These are phyloP conservation scores for Cynara cardunculus DNA, from an alignment of 129 eudicot genomes.

Conservation along the genomic window DNA sequence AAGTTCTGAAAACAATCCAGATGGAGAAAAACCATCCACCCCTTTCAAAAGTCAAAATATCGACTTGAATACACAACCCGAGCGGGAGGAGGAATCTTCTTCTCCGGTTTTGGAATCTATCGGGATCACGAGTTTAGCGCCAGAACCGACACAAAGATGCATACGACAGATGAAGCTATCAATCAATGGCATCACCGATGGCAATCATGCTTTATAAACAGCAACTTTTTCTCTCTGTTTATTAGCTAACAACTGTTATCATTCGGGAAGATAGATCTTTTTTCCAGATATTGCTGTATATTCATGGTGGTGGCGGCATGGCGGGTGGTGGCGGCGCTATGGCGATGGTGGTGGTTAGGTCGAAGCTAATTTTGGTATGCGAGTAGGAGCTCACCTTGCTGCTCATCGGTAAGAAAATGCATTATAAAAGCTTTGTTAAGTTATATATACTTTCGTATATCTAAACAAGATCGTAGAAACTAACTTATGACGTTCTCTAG, in stretches of 20 bases:
- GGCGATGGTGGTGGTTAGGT: conserved; percentile 10
- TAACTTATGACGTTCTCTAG: conserved; percentile 10
- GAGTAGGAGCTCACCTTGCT: conserved; percentile 26
- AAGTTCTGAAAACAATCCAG: conserved; percentile 25
- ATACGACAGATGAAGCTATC: conserved; percentile 29
- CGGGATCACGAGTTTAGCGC: conserved; percentile 27
- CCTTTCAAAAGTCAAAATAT: conserved; percentile 55
- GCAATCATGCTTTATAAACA: conserved; percentile 14
- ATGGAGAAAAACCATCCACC: conserved; percentile 25
- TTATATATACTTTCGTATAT: neutral
- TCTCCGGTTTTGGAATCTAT: conserved; percentile 46
- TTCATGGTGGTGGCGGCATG: neutral
- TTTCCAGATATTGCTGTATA: neutral
- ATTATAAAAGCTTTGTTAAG: conserved; percentile 5
- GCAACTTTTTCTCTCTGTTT: neutral
- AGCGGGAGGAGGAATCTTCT: conserved; percentile 55
- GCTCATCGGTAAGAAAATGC: conserved; percentile 13
- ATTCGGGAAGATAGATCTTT: conserved; percentile 2
- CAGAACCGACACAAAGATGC: conserved; percentile 32
- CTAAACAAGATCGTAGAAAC: conserved; percentile 14
- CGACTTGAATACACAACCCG: conserved; percentile 74
- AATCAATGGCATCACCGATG: conserved; percentile 26
- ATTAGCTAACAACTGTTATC: conserved; percentile 9
- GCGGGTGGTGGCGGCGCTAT: neutral
- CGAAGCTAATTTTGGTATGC: conserved; percentile 20